These are phyloP conservation scores for Psilocybe subaeruginosa DNA, from an alignment of 768 basidiomycete species.

Conservation along the genomic window DNA sequence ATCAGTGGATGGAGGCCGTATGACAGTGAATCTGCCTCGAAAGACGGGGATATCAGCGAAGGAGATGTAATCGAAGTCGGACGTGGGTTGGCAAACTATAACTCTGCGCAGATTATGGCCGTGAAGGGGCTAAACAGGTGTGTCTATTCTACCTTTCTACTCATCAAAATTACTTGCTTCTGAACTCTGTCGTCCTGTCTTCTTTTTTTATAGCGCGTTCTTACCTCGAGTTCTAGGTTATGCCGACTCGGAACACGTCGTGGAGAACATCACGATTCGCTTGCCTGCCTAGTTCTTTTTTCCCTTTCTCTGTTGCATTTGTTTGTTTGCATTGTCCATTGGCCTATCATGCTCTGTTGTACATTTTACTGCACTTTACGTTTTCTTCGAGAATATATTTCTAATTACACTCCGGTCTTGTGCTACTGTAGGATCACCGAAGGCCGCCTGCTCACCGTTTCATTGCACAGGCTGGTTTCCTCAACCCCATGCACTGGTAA, in stretches of 20 bases:
- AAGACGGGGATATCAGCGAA: constrained; percentile 41
- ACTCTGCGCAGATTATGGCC: constrained; percentile 86
- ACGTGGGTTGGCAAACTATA: constrained; percentile 93
- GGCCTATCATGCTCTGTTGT: neutral
- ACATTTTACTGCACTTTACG: neutral
- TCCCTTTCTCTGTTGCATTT: neutral
- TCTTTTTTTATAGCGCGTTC: constrained; percentile 58
- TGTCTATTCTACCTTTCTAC: constrained; percentile 20
- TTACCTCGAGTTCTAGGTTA: constrained; percentile 86
- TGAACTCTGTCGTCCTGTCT: constrained; percentile 4
- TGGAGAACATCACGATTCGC: constrained; percentile 90
- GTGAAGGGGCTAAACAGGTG: constrained; percentile 94
- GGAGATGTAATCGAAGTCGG: constrained; percentile 88
- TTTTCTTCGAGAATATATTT: neutral
- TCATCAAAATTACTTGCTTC: constrained; percentile 1
- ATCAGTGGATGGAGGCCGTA: constrained; percentile 10
- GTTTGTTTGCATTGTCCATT: neutral
- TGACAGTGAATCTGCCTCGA: constrained; percentile 3
- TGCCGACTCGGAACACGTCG: constrained; percentile 96
- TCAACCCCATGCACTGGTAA: no score
- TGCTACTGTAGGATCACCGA: no score
- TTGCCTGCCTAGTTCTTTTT: constrained; percentile 31
- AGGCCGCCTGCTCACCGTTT: no score
- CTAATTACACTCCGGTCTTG: no score
- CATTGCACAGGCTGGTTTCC: no score